A percentile compares a stretch with the other conserved stretches of the same genome.
Conservation (phyloP, 164 flowering plant genomes). For the Cinnamomum chago region DNA sequence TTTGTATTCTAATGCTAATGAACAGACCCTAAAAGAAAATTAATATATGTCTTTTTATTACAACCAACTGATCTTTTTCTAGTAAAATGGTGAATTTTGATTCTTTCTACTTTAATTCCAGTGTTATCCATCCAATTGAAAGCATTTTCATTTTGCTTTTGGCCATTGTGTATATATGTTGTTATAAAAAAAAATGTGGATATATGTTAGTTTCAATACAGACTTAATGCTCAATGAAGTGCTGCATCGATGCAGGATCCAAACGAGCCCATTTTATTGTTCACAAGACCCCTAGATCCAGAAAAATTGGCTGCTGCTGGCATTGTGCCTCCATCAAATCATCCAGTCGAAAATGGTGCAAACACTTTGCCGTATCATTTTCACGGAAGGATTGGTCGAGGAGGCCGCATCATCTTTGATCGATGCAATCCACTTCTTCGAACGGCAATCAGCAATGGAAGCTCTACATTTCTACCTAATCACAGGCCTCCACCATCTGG, state of each 20-base stretch:
- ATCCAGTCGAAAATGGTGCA: slow-evolving; percentile 32
- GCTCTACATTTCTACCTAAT: slow-evolving; percentile 34
- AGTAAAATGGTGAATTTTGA: too few species aligned
- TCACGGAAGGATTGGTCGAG: slow-evolving; percentile 89
- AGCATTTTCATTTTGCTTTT: too few species aligned
- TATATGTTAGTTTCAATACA: too few species aligned
- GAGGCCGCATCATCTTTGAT: slow-evolving; percentile 88
- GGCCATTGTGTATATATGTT: too few species aligned
- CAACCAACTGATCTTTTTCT: too few species aligned
- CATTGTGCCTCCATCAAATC: slow-evolving; percentile 54
- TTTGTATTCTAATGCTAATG: too few species aligned
- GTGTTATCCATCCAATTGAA: too few species aligned
- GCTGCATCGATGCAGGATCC: slow-evolving; percentile 70
- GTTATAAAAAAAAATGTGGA: too few species aligned
- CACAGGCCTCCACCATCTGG: slow-evolving; percentile 37
- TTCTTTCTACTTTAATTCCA: too few species aligned
- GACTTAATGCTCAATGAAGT: too few species aligned
- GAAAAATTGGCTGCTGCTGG: slow-evolving; percentile 79
- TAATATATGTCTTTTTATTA: too few species aligned
- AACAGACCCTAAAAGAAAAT: too few species aligned
- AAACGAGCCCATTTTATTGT: slow-evolving; percentile 69
- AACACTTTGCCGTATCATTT: slow-evolving; percentile 36
- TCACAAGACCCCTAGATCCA: slow-evolving; percentile 77
- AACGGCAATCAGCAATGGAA: slow-evolving; percentile 46
- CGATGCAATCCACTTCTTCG: slow-evolving; percentile 79